Base-by-base conservation (phyloP, 2,329 filamentous ascomycete genomes). In the Orbilia quercus region DNA sequence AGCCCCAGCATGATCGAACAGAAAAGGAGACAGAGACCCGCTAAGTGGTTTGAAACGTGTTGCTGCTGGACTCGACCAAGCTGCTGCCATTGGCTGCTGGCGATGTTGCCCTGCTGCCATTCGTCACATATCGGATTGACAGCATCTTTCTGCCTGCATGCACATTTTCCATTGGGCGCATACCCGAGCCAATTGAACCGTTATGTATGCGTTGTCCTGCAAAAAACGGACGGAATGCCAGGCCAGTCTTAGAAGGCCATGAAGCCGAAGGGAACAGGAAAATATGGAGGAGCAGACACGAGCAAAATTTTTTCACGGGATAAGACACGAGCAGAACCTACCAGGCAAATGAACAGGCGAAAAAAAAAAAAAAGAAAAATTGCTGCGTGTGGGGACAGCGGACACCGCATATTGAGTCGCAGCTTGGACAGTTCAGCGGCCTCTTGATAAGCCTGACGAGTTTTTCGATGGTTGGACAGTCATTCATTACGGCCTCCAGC, bases 21-120 rank as follows among this genome's bases (percentile, higher is more conserved):
- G 7, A 14, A 38, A 54, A 22, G 50, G 31, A 38, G 50, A 31
- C 25, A 28, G 34, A 51, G 38, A 45, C 50, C 59, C 47, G 69
- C 69, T 60, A 73, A 66, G 69, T 44, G 16, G 69, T 63, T 58
- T 72, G 66, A 72, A 64, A 72, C 66, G 60, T 73, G 69, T 66
- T 42, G 55, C 38, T 48, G 63, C 63, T 57, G 48, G 53, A 62
- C 69, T 66, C 54, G 60, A 62, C 50, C 57, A 34, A 38, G 22
- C 22, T 57, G 44, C 48, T 57, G 54, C 53, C 28, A 73, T 73
- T 73, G 69, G 69, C 60, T 48, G 50, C 36, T 40, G 23, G 50
- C 40, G 23, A 23, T 42, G 42, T 16, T 53, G 53, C 55, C 47
- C 45, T n/a, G 14, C 53, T 28, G 36, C 53, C 11, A 57, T 57